Evolutionary conservation across 306 rosid genomes (phyloP), one percentile per base, ranked within the genome.

Genomic region (Chamaecrista fasciculata): DNA sequence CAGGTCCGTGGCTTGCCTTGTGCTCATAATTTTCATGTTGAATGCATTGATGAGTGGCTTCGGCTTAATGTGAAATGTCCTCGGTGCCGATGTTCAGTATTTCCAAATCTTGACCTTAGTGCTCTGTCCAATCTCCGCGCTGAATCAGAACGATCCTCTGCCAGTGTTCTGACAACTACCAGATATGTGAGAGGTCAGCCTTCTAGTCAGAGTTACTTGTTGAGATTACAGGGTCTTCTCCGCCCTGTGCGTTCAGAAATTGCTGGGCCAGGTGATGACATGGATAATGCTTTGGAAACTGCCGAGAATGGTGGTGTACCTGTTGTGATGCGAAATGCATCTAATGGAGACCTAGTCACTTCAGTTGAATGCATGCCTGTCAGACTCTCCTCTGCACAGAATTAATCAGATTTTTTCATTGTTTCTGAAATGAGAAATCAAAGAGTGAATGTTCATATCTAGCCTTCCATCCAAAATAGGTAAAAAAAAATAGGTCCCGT

Each of bases 1-100:
- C 91, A 95, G 99, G 99, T 95, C 39, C 96, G 99, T 26, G 99
- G 99, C 69, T 80, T 95, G 68, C 99, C 99, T 44, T 95, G 99
- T 29, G 97, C 99, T 7, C 99, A 95, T 75, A 95, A 95, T 77
- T 95, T 95, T 80, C 99, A 95, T 51, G 99, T 91, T 59, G 97
- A 85, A 79, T 95, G 99, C 83, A 95, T 95, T 3, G 99, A 95
- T 47, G 89, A 95, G 89, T 95, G 99, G 99, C 99, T 95, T 75
- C 90, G 99, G 59, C 80, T 95, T 81, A 95, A 95, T 65, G 99
- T 95, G 77, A 95, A 91, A 84, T 95, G 99, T 72, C 99, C 99
- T 44, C 86, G 99, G 39, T 95, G 99, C 73, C 97, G 99, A 29
- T 95, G 99, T 82, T 95, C 97, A 11, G 99, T 95, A 70, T 95